Evolutionary conservation across 148 eudicot genomes (phyloP), one percentile per base, ranked within the genome.

Genomic region (Chenopodium quinoa): DNA sequence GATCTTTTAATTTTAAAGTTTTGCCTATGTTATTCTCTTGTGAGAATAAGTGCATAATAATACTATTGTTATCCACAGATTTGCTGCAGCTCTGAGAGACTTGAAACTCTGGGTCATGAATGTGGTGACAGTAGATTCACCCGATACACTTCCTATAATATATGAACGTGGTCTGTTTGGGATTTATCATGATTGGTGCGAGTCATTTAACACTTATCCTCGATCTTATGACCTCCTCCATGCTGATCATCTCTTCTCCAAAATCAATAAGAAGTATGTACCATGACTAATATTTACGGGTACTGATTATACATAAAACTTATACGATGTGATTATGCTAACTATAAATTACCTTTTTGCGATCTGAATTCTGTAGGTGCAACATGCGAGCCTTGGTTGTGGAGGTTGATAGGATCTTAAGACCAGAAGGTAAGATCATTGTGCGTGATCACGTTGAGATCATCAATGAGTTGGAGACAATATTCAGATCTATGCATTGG

Each of bases 111-210:
- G 97, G 97, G 97, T 93, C 19, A 89, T 93, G 93, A 93, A 93
- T 84, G 88, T 93, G 69, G 92, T 93, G 29, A 76, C 92, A 0
- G 82, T 93, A 62, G 90, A 90, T 84, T 83, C 90, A 7, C 90
- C 97, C 0, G 94, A 93, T 79, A 93, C 97, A 9, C 91, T 93
- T 76, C 94, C 97, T 0, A 87, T 91, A 25, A 89, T 93, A 52
- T 93, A 89, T 23, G 94, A 93, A 72, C 91, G 94, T 58, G 97
- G 97, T n/a, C 92, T 93, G 29, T 89, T 93, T 34, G 95, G 97
- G 20, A 89, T 90, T 19, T 93, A 93, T 79, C 97, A 93, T 67
- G 93, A 93, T 78, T 93, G 97, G 97, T 93, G 97, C 56, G 90
- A 93, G 82, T 93, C 97, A 27, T 91, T 93, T 65, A 93, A 84